Evolutionary conservation across 2,329 filamentous ascomycete genomes (phyloP).

Genomic region (Aspergillus ochraceus): DNA sequence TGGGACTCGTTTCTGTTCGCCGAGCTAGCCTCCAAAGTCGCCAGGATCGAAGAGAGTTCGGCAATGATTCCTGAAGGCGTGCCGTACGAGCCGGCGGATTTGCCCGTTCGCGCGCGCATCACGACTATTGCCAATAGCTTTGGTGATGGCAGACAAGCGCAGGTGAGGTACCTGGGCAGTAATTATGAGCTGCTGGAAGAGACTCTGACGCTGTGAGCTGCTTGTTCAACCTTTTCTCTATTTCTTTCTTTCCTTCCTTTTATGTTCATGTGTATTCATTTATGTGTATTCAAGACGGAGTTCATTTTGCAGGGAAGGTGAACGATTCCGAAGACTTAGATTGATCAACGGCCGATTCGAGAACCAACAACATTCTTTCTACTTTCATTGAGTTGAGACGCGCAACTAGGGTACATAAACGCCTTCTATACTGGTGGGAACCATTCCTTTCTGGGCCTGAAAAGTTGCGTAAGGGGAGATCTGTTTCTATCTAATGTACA

Average conservation of each 20-base stretch:
- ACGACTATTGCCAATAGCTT: slow-evolving; percentile 2
- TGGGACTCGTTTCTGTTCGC: slow-evolving; percentile 54
- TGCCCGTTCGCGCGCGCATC: slow-evolving; percentile 7
- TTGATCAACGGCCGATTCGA: too few species aligned
- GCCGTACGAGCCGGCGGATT: slow-evolving; percentile 4
- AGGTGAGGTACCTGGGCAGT: slow-evolving; percentile 3
- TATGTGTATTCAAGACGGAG: too few species aligned
- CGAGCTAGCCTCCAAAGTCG: slow-evolving; percentile 17
- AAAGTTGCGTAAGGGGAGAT: neutral
- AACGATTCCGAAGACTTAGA: too few species aligned
- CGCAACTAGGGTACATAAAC: too few species aligned
- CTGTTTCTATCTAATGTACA: neutral
- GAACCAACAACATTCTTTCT: too few species aligned
- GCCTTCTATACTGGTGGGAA: too few species aligned
- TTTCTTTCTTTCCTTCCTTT: neutral
- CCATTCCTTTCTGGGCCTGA: too few species aligned
- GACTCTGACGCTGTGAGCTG: neutral
- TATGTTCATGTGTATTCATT: too few species aligned
- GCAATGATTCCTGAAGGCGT: slow-evolving; percentile 6
- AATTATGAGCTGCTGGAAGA: slow-evolving; percentile 3
- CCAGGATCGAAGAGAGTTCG: slow-evolving; percentile 20
- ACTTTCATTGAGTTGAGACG: too few species aligned
- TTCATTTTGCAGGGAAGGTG: too few species aligned
- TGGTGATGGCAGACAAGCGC: slow-evolving; percentile 8
- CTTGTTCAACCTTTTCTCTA: neutral